Evolutionary conservation across 306 rosid genomes (phyloP).

Genomic region (Comarum palustre): DNA sequence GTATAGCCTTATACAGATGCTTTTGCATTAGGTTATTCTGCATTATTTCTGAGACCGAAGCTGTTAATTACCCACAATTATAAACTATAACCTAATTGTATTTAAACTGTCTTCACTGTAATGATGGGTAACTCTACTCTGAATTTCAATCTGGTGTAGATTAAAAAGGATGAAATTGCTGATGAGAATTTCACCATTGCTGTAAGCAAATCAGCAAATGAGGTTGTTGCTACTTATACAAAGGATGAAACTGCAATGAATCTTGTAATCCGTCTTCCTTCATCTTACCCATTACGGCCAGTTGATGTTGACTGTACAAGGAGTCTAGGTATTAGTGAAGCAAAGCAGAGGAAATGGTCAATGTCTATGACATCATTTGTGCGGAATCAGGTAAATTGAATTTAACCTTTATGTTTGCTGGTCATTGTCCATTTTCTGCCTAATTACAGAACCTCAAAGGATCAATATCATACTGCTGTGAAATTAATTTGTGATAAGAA

Average conservation of each 20-base stretch:
- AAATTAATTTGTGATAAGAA: neutral
- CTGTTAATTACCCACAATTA: neutral
- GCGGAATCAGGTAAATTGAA: constrained; percentile 75
- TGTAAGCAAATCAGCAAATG: constrained; percentile 91
- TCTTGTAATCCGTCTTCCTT: constrained; percentile 83
- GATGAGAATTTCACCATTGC: constrained; percentile 86
- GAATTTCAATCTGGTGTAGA: constrained; percentile 50
- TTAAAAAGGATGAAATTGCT: constrained; percentile 66
- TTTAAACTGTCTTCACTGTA: neutral
- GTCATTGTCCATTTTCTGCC: neutral
- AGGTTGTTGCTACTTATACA: constrained; percentile 93
- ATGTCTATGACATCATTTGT: constrained; percentile 89
- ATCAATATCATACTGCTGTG: neutral
- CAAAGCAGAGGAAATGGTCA: constrained; percentile 91
- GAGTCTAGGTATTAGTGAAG: constrained; percentile 87
- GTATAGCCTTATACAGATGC: neutral
- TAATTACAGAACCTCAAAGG: neutral
- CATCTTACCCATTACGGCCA: constrained; percentile 80
- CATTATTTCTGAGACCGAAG: neutral
- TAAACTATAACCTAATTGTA: neutral
- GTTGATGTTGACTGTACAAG: constrained; percentile 91
- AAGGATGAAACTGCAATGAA: constrained; percentile 98
- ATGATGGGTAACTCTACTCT: constrained; percentile 9
- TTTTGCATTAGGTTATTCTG: neutral
- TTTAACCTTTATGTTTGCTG: neutral